These are phyloP conservation scores for Paulownia fortunei DNA, from an alignment of 257 asterid genomes.

Conservation along the genomic window DNA sequence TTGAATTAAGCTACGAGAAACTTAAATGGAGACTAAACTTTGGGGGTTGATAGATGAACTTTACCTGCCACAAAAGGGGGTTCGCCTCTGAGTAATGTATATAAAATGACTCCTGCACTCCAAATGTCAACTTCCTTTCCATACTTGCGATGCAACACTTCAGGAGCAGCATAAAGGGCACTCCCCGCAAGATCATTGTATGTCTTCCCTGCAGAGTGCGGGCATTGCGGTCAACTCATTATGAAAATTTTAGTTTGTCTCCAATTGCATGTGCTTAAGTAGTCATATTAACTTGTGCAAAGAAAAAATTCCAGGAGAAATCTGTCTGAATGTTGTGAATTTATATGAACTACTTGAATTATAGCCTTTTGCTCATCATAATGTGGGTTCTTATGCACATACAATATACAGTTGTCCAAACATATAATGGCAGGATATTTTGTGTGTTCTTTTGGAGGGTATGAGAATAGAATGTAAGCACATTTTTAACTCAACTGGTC, in stretches of 20 bases:
- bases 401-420: background rate
- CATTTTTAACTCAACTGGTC: too few relatives aligned
- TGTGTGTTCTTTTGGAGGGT: background rate
- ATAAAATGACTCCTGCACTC: constrained; percentile 92
- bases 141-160: constrained; percentile 68
- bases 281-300: background rate
- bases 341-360: background rate
- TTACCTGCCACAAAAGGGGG: constrained; percentile 95
- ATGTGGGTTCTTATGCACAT: background rate
- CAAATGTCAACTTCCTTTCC: constrained; percentile 85
- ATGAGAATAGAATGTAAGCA: background rate
- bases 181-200: constrained; percentile 85
- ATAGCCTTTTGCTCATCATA: background rate
- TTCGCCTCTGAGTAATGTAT: constrained; percentile 82
- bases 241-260: background rate
- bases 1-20: constrained; percentile 3
- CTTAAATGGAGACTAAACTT: background rate
- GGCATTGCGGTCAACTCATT: background rate
- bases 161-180: constrained; percentile 91
- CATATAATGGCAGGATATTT: background rate
- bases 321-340: background rate
- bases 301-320: too few relatives aligned
- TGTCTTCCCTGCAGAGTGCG: constrained; percentile 69
- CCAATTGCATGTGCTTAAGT: background rate
- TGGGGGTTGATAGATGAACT: background rate